These are phyloP conservation scores for Fusarium foetens DNA, from an alignment of 2,329 filamentous ascomycete genomes.

Conservation along the genomic window DNA sequence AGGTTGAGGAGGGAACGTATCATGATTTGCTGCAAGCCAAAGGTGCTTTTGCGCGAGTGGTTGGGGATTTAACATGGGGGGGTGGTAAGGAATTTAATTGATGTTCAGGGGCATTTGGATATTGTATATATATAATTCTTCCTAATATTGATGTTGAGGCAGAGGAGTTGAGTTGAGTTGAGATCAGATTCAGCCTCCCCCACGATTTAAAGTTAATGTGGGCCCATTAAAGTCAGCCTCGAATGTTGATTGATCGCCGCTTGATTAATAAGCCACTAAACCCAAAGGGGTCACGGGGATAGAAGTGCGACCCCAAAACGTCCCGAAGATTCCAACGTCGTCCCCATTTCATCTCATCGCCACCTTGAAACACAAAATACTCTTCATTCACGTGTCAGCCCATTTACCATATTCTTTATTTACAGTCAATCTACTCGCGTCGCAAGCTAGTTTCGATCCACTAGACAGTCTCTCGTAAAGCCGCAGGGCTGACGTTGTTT, in stretches of 20 bases:
- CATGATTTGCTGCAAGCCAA: constrained; percentile 62
- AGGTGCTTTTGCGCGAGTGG: constrained; percentile 60
- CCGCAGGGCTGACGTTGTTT: not conserved
- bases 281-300: constrained; percentile 27
- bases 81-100: not conserved
- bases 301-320: constrained; percentile 25
- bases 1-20: constrained; percentile 76
- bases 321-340: constrained; percentile 26
- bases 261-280: constrained; percentile 19
- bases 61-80: constrained; percentile 48
- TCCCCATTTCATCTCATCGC: constrained; percentile 13
- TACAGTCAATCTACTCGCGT: not conserved
- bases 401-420: not conserved
- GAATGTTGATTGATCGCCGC: not conserved
- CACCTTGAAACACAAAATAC: constrained; percentile 7
- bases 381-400: constrained; percentile 1
- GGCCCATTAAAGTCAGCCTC: not conserved
- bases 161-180: not conserved
- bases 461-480: not conserved
- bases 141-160: not conserved
- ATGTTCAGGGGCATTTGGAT: not conserved
- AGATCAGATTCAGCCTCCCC: constrained; percentile 8
- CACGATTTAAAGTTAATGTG: not conserved
- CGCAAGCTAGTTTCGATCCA: not conserved
- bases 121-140: not conserved